A percentile compares a stretch with the other conserved stretches of the same genome.
phyloP scores from a whole-genome alignment of 805 yeast species.

The Saccharomycopsis oosterbeekiorum region DNA sequence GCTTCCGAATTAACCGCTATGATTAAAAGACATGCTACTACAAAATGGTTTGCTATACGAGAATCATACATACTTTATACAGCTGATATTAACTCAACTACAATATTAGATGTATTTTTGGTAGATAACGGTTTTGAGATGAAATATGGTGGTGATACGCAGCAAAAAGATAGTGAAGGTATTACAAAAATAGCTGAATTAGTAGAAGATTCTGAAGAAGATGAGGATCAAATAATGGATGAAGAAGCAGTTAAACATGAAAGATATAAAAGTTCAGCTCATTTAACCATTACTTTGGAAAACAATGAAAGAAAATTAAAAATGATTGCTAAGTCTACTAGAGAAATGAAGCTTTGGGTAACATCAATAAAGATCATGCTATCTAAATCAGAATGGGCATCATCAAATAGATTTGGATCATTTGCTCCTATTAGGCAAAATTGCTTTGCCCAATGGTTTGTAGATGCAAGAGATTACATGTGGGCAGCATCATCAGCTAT shows the following conservation, averaged over 20 bases:
- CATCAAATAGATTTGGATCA: constrained; percentile 66
- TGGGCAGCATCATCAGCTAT: constrained; percentile 94
- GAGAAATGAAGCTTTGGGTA: constrained; percentile 64
- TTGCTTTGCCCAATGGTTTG: constrained; percentile 92
- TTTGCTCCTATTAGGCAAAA: constrained; percentile 87
- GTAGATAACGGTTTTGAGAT: constrained; percentile 72
- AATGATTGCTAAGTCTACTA: constrained; percentile 56
- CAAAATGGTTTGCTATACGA: constrained; percentile 86
- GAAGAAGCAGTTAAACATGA: constrained; percentile 33
- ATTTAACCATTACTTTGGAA: constrained; percentile 48
- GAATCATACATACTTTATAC: constrained; percentile 80
- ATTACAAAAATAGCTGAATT: constrained; percentile 21
- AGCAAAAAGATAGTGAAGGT: constrained; percentile 21
- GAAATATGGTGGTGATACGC: constrained; percentile 32
- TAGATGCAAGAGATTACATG: constrained; percentile 90
- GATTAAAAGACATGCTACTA: constrained; percentile 77
- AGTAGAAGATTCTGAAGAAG: constrained; percentile 37
- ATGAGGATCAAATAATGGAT: constrained; percentile 27
- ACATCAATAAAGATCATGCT: constrained; percentile 63
- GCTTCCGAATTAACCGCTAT: constrained; percentile 72
- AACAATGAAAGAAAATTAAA: constrained; percentile 73
- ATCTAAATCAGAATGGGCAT: constrained; percentile 60
- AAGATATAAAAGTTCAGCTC: constrained; percentile 28
- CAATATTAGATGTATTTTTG: constrained; percentile 83
- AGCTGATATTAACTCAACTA: constrained; percentile 74